These are phyloP conservation scores for Tolypocladium ophioglossoides DNA, from an alignment of 2,329 filamentous ascomycete species.

Conservation along the genomic window DNA sequence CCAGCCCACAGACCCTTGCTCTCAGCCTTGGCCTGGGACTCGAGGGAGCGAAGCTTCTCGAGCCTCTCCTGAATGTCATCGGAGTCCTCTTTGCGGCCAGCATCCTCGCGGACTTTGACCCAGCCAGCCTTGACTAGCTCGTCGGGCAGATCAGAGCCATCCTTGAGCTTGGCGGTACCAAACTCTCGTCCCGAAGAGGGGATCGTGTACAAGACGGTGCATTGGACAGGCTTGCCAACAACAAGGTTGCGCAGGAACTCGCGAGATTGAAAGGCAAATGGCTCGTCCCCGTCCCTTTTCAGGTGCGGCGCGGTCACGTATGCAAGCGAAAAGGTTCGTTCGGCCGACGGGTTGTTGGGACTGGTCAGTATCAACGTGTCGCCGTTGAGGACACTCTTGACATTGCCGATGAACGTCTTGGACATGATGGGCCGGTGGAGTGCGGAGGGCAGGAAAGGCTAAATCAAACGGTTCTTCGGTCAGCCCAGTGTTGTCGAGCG, in stretches of 20 bases:
- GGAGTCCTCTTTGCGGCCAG: slow-evolving; percentile 79
- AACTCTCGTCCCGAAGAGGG: slow-evolving; percentile 82
- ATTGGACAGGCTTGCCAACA: slow-evolving; percentile 80
- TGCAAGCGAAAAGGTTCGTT: slow-evolving; percentile 81
- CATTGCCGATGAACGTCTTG: slow-evolving; percentile 54
- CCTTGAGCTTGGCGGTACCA: slow-evolving; percentile 65
- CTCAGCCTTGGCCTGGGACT: slow-evolving; percentile 67
- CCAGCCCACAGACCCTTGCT: slow-evolving; percentile 73
- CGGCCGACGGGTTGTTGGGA: slow-evolving; percentile 68
- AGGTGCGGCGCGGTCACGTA: slow-evolving; percentile 85
- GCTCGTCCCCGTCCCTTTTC: slow-evolving; percentile 82
- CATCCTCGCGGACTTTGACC: slow-evolving; percentile 89
- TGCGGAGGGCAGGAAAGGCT: slow-evolving; percentile 5
- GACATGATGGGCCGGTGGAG: slow-evolving; percentile 28
- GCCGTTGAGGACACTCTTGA: slow-evolving; percentile 90
- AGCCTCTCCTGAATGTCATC: slow-evolving; percentile 63
- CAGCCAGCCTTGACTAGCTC: slow-evolving; percentile 79
- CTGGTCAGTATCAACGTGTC: slow-evolving; percentile 82
- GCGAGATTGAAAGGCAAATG: slow-evolving; percentile 86
- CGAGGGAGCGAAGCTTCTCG: slow-evolving; percentile 66
- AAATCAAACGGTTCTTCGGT: slow-evolving; percentile 1
- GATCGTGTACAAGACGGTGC: slow-evolving; percentile 77
- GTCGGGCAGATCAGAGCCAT: slow-evolving; percentile 70
- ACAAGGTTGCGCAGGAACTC: slow-evolving; percentile 78
- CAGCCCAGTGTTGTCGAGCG: slow-evolving; percentile 8